These are phyloP conservation scores for Vitis hybrid DNA, from an alignment of 177 flowering plant species.

Conservation along the genomic window DNA sequence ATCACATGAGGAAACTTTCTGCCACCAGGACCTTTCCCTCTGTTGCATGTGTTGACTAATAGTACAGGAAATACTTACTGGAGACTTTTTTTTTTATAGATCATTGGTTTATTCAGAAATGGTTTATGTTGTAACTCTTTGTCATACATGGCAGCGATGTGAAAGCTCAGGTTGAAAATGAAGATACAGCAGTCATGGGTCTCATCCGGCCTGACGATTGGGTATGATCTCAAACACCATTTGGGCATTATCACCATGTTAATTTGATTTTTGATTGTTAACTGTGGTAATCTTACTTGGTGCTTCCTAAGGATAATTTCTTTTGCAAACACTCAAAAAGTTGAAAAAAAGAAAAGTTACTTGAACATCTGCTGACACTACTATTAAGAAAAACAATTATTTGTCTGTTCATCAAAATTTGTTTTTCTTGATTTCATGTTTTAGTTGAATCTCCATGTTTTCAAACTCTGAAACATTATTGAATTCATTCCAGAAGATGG, in stretches of 20 bases:
- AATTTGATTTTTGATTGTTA: neutral
- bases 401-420: too few species aligned
- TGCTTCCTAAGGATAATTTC: too few species aligned
- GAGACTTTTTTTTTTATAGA: neutral
- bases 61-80: too few species aligned
- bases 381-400: too few species aligned
- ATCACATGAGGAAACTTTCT: too few species aligned
- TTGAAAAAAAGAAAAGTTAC: too few species aligned
- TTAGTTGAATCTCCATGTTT: neutral
- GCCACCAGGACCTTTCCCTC: too few species aligned
- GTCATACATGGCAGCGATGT: constrained; percentile 39
- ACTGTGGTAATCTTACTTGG: neutral
- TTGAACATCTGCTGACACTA: too few species aligned
- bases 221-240: constrained; percentile 40
- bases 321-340: too few species aligned
- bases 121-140: neutral
- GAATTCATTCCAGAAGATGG: neutral
- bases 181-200: constrained; percentile 62
- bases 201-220: constrained; percentile 73
- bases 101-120: neutral
- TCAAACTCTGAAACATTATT: neutral
- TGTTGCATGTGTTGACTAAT: too few species aligned
- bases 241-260: neutral
- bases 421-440: neutral
- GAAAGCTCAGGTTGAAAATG: constrained; percentile 76